A percentile compares a stretch with the other conserved stretches of the same genome.
Evolutionary conservation across 345 rosid genomes (phyloP).

Genomic region (Erysimum cheiranthoides): DNA sequence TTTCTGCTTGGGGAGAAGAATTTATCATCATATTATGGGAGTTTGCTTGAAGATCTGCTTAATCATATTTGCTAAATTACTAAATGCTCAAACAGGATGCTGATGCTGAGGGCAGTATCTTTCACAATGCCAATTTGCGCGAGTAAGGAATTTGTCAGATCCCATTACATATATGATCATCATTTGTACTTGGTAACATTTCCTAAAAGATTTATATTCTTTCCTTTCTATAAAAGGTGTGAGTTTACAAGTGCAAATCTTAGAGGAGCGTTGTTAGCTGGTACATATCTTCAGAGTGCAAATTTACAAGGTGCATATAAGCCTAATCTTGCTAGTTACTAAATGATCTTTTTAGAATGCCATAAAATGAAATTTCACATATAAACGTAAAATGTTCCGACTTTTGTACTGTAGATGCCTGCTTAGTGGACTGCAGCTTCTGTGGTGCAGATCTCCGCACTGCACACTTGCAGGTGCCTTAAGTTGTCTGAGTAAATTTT

Average conservation of each 20-base stretch:
- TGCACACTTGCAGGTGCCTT: slow-evolving; percentile 92
- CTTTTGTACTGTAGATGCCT: slow-evolving; percentile 69
- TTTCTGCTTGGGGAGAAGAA: slow-evolving; percentile 6
- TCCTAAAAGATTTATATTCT: background rate
- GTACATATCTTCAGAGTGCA: slow-evolving; percentile 93
- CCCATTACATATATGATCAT: background rate
- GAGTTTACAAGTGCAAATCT: slow-evolving; percentile 91
- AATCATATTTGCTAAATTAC: slow-evolving; percentile 31
- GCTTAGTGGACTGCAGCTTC: slow-evolving; percentile 83
- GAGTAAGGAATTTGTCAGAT: slow-evolving; percentile 65
- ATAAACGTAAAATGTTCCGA: background rate
- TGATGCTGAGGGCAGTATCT: slow-evolving; percentile 79
- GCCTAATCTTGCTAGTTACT: slow-evolving; percentile 19
- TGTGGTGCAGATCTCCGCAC: slow-evolving; percentile 87
- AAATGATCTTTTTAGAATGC: slow-evolving; percentile 3
- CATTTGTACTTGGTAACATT: background rate
- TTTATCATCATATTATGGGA: slow-evolving; percentile 1
- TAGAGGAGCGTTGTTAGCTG: slow-evolving; percentile 85
- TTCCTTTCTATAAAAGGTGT: slow-evolving; percentile 76
- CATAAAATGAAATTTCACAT: background rate
- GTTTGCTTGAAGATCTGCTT: slow-evolving; percentile 12
- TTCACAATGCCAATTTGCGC: slow-evolving; percentile 90
- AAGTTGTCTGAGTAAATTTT: slow-evolving; percentile 6
- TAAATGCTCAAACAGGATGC: slow-evolving; percentile 61
- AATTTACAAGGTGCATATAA: slow-evolving; percentile 72